Conservation (phyloP, 1,139 yeast genomes). For the Yamadazyma diddensiae region DNA sequence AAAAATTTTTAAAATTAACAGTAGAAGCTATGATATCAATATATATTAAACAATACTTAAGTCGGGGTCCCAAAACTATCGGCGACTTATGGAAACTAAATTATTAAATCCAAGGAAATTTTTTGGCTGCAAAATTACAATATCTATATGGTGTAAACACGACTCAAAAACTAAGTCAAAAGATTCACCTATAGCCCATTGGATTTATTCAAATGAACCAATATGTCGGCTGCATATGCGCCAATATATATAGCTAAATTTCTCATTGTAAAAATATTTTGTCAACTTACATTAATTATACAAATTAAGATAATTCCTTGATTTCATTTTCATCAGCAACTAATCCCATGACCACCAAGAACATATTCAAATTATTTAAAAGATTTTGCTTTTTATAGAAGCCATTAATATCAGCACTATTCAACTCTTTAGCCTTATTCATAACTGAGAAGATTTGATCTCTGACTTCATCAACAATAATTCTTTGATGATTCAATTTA, state of each 20-base stretch:
- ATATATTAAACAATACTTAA: too few species aligned
- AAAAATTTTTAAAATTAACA: too few species aligned
- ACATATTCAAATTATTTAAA: slow-evolving; percentile 81
- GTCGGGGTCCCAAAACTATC: too few species aligned
- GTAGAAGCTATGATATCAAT: too few species aligned
- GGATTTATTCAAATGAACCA: background rate
- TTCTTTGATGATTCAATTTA: slow-evolving; percentile 87
- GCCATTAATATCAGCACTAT: slow-evolving; percentile 51
- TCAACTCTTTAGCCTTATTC: slow-evolving; percentile 72
- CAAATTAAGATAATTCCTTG: slow-evolving; percentile 35
- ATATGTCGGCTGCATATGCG: too few species aligned
- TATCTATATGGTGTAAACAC: too few species aligned
- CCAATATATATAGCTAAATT: too few species aligned
- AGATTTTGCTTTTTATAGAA: slow-evolving; percentile 60
- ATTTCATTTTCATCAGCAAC: slow-evolving; percentile 75
- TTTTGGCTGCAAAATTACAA: too few species aligned
- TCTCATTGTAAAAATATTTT: background rate
- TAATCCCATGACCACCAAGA: slow-evolving; percentile 94
- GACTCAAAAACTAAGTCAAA: too few species aligned
- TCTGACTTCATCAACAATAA: slow-evolving; percentile 91
- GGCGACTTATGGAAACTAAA: too few species aligned
- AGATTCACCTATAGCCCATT: too few species aligned
- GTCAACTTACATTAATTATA: slow-evolving; percentile 4
- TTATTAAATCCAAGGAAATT: too few species aligned
- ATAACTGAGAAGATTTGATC: slow-evolving; percentile 91